Evolutionary conservation across 176 grass and related monocot species (phyloP).

Genomic region (Aegilops longissima): DNA sequence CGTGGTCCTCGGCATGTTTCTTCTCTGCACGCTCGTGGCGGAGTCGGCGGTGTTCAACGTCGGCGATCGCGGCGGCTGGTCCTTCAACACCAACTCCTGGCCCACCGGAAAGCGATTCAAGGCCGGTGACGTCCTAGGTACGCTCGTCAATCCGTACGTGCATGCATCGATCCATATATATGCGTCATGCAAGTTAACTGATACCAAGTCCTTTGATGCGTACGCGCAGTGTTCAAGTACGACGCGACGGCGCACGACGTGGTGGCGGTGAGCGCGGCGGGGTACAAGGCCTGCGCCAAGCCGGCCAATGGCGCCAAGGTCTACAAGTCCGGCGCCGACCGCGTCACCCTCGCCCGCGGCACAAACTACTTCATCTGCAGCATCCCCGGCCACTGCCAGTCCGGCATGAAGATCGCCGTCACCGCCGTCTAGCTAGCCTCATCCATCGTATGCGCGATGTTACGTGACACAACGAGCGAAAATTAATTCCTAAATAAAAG

Average conservation of each 20-base stretch:
- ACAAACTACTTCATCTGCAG: constrained; percentile 48
- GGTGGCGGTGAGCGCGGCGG: constrained; percentile 31
- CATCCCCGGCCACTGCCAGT: constrained; percentile 40
- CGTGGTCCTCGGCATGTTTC: no score
- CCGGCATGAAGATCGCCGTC: constrained; percentile 54
- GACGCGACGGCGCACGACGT: constrained; percentile 39
- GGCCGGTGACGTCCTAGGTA: no score
- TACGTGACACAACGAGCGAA: neutral
- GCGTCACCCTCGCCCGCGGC: constrained; percentile 41
- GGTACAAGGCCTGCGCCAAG: constrained; percentile 36
- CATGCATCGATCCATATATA: no score
- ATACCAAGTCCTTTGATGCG: no score
- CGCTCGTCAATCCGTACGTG: no score
- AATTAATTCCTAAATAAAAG: no score
- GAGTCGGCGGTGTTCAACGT: no score
- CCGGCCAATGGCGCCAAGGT: neutral
- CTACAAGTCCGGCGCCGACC: constrained; percentile 44
- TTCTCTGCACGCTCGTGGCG: no score
- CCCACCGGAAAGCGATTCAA: no score
- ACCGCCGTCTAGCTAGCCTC: neutral
- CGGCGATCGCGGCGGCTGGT: no score
- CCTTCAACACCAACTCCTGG: no score
- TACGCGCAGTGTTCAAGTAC: constrained; percentile 58
- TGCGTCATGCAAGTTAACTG: no score
- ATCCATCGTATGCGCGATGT: neutral